A percentile compares a stretch with the other conserved stretches of the same genome.
These are phyloP conservation scores for Clavispora asparagi DNA, from an alignment of 805 yeast genomes.

Conservation along the genomic window DNA sequence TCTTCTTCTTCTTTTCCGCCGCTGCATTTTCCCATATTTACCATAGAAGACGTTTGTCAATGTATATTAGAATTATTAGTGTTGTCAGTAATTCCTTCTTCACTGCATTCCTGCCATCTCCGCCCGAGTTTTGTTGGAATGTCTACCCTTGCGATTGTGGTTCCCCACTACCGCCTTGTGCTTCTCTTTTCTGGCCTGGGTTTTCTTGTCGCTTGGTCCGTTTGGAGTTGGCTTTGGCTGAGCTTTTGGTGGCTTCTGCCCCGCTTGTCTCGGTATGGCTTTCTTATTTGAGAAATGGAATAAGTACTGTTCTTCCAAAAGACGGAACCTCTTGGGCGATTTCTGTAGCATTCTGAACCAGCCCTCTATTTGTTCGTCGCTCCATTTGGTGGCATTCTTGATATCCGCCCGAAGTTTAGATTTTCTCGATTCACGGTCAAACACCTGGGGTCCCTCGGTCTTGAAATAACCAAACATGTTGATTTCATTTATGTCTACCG, in stretches of 20 bases:
- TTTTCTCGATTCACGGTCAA: conserved; percentile 46
- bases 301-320: conserved; percentile 54
- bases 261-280: neutral
- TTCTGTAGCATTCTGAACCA: conserved; percentile 77
- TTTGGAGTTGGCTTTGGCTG: neutral
- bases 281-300: conserved; percentile 8
- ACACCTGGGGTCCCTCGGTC: conserved; percentile 35
- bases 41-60: neutral
- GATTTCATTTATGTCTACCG: conserved; percentile 44
- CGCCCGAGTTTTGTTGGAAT: conserved; percentile 46
- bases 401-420: conserved; percentile 47
- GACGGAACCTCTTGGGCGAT: conserved; percentile 55
- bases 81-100: neutral
- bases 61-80: neutral
- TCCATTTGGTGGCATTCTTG: conserved; percentile 56
- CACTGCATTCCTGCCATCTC: conserved; percentile 22
- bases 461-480: conserved; percentile 53
- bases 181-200: conserved; percentile 43
- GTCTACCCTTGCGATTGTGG: conserved; percentile 61
- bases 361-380: conserved; percentile 90
- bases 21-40: neutral
- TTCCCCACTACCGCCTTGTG: conserved; percentile 55
- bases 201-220: conserved; percentile 8
- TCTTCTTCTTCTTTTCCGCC: neutral
- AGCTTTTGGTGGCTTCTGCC: neutral